These are phyloP conservation scores for Boletellus sp. DNA, from an alignment of 768 basidiomycete species.

Conservation along the genomic window DNA sequence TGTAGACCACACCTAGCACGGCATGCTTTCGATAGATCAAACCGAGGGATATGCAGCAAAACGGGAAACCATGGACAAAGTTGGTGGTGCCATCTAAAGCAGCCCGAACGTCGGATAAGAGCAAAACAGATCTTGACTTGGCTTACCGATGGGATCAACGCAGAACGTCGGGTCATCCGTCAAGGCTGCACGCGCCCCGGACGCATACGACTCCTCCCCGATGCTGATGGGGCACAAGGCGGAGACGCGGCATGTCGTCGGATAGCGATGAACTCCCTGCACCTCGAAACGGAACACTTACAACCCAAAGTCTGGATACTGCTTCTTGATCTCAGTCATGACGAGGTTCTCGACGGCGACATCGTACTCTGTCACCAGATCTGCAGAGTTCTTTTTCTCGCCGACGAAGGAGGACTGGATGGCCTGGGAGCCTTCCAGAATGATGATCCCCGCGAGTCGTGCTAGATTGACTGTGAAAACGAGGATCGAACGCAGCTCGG, in stretches of 20 bases:
- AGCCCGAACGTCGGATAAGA: too few species aligned
- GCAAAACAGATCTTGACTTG: too few species aligned
- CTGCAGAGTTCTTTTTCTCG: conserved; percentile 91
- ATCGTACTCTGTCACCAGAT: conserved; percentile 94
- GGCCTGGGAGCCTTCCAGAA: conserved; percentile 69
- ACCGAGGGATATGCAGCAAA: conserved; percentile 87
- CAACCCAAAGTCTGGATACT: conserved; percentile 80
- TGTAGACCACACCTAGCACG: conserved; percentile 86
- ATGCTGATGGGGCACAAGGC: conserved; percentile 47
- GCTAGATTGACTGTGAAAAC: conserved; percentile 66
- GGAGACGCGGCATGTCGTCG: neutral
- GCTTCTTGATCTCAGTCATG: conserved; percentile 54
- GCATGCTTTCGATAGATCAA: conserved; percentile 76
- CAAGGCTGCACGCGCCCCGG: conserved; percentile 59
- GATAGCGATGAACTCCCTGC: neutral
- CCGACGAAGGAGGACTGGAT: conserved; percentile 60
- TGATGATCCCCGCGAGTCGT: conserved; percentile 65
- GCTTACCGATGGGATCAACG: conserved; percentile 85
- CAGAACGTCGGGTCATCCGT: conserved; percentile 93
- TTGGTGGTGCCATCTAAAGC: conserved; percentile 80
- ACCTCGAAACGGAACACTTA: conserved; percentile 38
- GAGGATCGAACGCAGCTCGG: conserved; percentile 59
- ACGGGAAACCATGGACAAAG: conserved; percentile 81
- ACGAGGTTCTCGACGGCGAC: conserved; percentile 85
- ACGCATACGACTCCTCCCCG: conserved; percentile 89